Conservation (phyloP, 2,329 filamentous ascomycete genomes). For the Zymoseptoria passerinii region DNA sequence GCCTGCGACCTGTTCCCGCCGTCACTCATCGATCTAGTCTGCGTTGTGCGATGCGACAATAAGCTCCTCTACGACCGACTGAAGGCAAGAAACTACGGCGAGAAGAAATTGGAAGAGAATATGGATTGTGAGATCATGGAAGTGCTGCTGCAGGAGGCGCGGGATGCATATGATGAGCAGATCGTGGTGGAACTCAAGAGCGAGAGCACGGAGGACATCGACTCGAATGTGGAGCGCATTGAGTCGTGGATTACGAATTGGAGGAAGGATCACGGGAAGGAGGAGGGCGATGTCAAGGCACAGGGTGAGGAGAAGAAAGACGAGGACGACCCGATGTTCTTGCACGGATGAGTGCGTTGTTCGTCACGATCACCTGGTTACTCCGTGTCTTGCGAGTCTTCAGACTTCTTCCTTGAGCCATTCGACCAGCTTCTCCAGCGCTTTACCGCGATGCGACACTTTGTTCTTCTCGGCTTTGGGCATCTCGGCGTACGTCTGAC, state of each 20-base stretch:
- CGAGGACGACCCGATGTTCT: slow-evolving; percentile 29
- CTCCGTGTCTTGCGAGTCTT: not conserved
- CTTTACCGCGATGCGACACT: slow-evolving; percentile 83
- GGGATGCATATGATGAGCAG: slow-evolving; percentile 75
- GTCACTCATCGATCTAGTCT: slow-evolving; percentile 89
- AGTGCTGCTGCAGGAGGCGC: slow-evolving; percentile 81
- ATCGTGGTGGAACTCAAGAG: slow-evolving; percentile 85
- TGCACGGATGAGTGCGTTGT: slow-evolving; percentile 25
- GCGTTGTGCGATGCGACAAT: slow-evolving; percentile 78
- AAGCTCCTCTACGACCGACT: slow-evolving; percentile 77
- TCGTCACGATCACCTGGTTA: not conserved
- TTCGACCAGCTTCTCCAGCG: slow-evolving; percentile 73
- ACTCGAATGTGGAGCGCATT: slow-evolving; percentile 77
- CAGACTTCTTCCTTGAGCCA: slow-evolving; percentile 49
- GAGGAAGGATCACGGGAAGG: slow-evolving; percentile 56
- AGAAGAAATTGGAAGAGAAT: slow-evolving; percentile 89
- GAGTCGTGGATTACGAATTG: slow-evolving; percentile 74
- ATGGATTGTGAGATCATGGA: slow-evolving; percentile 97
- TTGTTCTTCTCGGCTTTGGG: slow-evolving; percentile 77
- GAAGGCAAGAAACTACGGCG: slow-evolving; percentile 66
- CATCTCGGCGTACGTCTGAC: slow-evolving; percentile 94
- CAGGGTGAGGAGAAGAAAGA: slow-evolving; percentile 21
- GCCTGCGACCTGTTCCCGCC: slow-evolving; percentile 91
- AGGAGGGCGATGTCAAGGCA: slow-evolving; percentile 21
- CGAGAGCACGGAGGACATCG: slow-evolving; percentile 74